Conservation (phyloP, 1,284 basidiomycete species). For the Cystobasidium sp. region DNA sequence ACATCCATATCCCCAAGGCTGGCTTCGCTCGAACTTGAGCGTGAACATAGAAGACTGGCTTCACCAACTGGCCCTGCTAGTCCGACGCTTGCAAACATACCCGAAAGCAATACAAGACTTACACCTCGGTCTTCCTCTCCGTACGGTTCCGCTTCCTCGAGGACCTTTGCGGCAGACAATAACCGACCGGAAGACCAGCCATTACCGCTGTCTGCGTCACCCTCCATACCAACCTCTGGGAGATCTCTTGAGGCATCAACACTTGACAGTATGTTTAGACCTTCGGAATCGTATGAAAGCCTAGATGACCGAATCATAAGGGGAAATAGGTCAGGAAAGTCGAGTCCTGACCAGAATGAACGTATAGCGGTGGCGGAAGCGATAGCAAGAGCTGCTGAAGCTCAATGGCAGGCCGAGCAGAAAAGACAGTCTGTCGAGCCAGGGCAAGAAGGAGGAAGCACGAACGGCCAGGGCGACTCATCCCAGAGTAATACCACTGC, state of each 20-base stretch:
- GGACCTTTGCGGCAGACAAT: background rate
- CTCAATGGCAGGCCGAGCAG: constrained; percentile 30
- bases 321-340: background rate
- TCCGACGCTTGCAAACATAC: background rate
- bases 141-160: background rate
- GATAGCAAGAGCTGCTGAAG: constrained; percentile 33
- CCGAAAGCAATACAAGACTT: background rate
- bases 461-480: too few species aligned
- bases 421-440: background rate
- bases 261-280: constrained; percentile 32
- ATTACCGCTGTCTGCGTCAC: constrained; percentile 17
- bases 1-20: constrained; percentile 13
- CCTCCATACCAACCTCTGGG: constrained; percentile 14
- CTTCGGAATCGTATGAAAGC: constrained; percentile 17
- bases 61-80: background rate
- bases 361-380: constrained; percentile 30
- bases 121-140: constrained; percentile 1
- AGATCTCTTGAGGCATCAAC: constrained; percentile 32
- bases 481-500: too few species aligned
- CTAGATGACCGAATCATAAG: background rate
- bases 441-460: too few species aligned
- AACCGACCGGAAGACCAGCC: background rate
- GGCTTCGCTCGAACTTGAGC: constrained; percentile 5
- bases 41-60: background rate
- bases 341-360: constrained; percentile 4